Percentiles rank a stretch among this genome's conserved stretches.
Evolutionary conservation across 2,329 filamentous ascomycete species (phyloP).

Genomic region (Cladorrhinum sp.): DNA sequence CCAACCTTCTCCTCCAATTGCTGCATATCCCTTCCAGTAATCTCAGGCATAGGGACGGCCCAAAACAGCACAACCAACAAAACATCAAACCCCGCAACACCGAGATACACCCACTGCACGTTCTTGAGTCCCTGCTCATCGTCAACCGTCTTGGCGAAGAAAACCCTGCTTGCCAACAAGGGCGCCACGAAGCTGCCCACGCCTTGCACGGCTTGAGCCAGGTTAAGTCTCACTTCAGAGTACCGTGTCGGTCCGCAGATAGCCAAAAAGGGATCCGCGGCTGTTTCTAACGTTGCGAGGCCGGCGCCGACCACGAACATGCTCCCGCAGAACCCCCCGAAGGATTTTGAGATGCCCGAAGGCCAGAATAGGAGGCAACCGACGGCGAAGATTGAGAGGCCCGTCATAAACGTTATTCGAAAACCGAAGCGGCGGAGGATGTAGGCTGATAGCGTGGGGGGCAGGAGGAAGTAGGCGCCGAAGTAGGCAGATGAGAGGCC

Average conservation of each 20-base stretch:
- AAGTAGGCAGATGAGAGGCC: slow-evolving; percentile 53
- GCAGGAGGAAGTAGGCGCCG: slow-evolving; percentile 41
- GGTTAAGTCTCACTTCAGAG: slow-evolving; percentile 56
- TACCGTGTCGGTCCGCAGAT: slow-evolving; percentile 59
- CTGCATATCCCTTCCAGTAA: slow-evolving; percentile 62
- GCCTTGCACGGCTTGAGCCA: slow-evolving; percentile 58
- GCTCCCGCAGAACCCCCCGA: slow-evolving; percentile 58
- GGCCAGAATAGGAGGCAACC: slow-evolving; percentile 60
- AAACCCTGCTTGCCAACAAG: slow-evolving; percentile 57
- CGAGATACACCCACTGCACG: slow-evolving; percentile 64
- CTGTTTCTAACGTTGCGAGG: slow-evolving; percentile 54
- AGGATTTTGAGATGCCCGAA: slow-evolving; percentile 51
- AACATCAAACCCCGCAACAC: slow-evolving; percentile 59
- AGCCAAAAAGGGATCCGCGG: slow-evolving; percentile 52
- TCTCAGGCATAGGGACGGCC: slow-evolving; percentile 48
- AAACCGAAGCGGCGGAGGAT: slow-evolving; percentile 65
- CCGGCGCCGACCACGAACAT: slow-evolving; percentile 46
- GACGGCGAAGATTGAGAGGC: slow-evolving; percentile 53
- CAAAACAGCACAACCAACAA: slow-evolving; percentile 57
- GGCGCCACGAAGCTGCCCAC: slow-evolving; percentile 57
- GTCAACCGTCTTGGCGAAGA: slow-evolving; percentile 55
- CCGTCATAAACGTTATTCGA: slow-evolving; percentile 64
- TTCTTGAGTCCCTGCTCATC: slow-evolving; percentile 50
- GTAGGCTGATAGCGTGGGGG: slow-evolving; percentile 42
- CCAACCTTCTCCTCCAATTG: slow-evolving; percentile 45